Conservation (phyloP, 1,284 basidiomycete genomes). For the Boletus holoroseus region DNA sequence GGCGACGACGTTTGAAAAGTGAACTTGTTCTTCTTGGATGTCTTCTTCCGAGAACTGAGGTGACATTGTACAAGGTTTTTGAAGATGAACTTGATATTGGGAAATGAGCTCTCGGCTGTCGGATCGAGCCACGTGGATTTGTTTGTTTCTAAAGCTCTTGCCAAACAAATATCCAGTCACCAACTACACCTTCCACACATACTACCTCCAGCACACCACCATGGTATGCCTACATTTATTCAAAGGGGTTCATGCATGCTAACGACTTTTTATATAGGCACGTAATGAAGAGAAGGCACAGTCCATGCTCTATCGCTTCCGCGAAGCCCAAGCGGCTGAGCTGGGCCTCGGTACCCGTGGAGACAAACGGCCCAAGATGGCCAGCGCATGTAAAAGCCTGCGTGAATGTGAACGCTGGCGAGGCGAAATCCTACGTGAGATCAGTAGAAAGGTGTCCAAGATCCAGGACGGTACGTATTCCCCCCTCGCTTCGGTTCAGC, state of each 20-base stretch:
- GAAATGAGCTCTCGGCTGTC: neutral
- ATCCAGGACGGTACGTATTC: slow-evolving; percentile 84
- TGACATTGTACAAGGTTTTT: slow-evolving; percentile 18
- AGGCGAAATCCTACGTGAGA: slow-evolving; percentile 91
- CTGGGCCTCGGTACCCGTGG: slow-evolving; percentile 80
- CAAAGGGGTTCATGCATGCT: neutral
- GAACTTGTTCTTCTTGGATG: slow-evolving; percentile 50
- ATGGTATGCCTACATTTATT: slow-evolving; percentile 13
- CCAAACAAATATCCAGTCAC: slow-evolving; percentile 21
- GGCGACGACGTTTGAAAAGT: slow-evolving; percentile 63
- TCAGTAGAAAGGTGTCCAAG: slow-evolving; percentile 94
- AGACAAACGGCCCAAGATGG: slow-evolving; percentile 85
- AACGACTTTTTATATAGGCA: slow-evolving; percentile 47
- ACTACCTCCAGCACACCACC: slow-evolving; percentile 8
- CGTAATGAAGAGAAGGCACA: slow-evolving; percentile 97
- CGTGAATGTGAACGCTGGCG: slow-evolving; percentile 94
- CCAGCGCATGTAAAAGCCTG: slow-evolving; percentile 83
- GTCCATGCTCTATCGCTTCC: slow-evolving; percentile 98
- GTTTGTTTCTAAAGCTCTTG: slow-evolving; percentile 26
- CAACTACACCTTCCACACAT: neutral
- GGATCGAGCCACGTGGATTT: slow-evolving; percentile 18
- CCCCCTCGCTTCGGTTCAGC: neutral
- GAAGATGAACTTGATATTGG: neutral
- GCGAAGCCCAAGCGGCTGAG: slow-evolving; percentile 93
- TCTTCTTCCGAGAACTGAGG: slow-evolving; percentile 35